Percentiles rank a stretch among this genome's conserved stretches.
Evolutionary conservation across 208 protist species (phyloP).

Genomic region (Trypanosoma conorhini): DNA sequence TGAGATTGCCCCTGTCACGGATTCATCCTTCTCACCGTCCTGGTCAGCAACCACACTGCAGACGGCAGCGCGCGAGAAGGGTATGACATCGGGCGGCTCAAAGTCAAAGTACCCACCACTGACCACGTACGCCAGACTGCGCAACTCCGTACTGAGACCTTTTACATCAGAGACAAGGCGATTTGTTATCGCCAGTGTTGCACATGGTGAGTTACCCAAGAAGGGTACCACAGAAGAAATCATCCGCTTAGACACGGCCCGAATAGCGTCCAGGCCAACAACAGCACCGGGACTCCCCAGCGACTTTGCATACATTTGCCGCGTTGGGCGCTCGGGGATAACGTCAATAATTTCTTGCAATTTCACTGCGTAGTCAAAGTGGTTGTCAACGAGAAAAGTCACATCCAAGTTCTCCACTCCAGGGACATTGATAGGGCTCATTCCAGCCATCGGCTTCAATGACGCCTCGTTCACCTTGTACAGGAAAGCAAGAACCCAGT

Average conservation of each 20-base stretch:
- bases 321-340: slow-evolving; percentile 15
- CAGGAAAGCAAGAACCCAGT: slow-evolving; percentile 84
- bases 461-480: slow-evolving; percentile 73
- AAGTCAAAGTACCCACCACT: slow-evolving; percentile 20
- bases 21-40: neutral
- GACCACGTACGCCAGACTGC: neutral
- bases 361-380: slow-evolving; percentile 62
- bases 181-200: slow-evolving; percentile 23
- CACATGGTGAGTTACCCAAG: neutral
- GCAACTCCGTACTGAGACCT: slow-evolving; percentile 4
- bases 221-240: slow-evolving; percentile 10
- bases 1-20: slow-evolving; percentile 1
- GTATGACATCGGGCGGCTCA: slow-evolving; percentile 21
- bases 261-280: neutral
- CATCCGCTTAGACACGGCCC: slow-evolving; percentile 11
- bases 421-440: slow-evolving; percentile 66
- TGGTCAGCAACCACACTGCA: slow-evolving; percentile 8
- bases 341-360: slow-evolving; percentile 50
- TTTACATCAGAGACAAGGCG: slow-evolving; percentile 15
- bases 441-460: slow-evolving; percentile 77
- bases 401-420: slow-evolving; percentile 88
- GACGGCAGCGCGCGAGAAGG: slow-evolving; percentile 8
- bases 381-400: slow-evolving; percentile 51
- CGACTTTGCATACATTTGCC: slow-evolving; percentile 19
- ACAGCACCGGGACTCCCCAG: slow-evolving; percentile 18